phyloP scores from a whole-genome alignment of 495 filamentous ascomycete genomes.

The Neurospora africana region DNA sequence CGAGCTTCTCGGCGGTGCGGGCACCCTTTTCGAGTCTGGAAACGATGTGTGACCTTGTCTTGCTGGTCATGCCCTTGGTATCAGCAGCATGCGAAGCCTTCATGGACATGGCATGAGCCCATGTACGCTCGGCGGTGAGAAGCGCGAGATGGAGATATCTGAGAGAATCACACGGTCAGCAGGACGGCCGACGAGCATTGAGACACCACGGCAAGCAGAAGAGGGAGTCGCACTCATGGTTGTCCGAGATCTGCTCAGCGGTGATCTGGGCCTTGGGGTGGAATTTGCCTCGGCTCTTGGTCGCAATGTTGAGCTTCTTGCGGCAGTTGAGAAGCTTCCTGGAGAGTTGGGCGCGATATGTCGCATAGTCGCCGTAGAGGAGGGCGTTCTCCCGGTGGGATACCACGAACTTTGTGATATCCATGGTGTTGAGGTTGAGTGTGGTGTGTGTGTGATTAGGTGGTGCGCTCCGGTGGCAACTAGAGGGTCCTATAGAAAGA shows the following conservation, averaged over 20 bases:
- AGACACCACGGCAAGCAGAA: neutral
- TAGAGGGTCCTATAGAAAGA: neutral
- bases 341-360: conserved; percentile 70
- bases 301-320: conserved; percentile 72
- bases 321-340: conserved; percentile 73
- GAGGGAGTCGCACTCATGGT: conserved; percentile 55
- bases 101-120: conserved; percentile 94
- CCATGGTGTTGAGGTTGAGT: conserved; percentile 46
- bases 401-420: conserved; percentile 77
- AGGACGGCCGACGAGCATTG: neutral
- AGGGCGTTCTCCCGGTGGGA: conserved; percentile 68
- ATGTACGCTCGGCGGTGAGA: conserved; percentile 80
- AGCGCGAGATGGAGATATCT: conserved; percentile 75
- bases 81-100: conserved; percentile 76
- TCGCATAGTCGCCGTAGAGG: conserved; percentile 77
- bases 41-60: conserved; percentile 74
- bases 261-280: conserved; percentile 59
- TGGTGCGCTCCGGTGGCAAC: neutral
- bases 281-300: conserved; percentile 77
- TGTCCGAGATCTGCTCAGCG: conserved; percentile 62
- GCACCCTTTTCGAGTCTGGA: conserved; percentile 75
- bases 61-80: conserved; percentile 63
- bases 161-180: neutral
- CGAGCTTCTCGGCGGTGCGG: conserved; percentile 56
- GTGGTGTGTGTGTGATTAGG: neutral